These are phyloP conservation scores for Syzygium oleosum DNA, from an alignment of 345 rosid genomes.

Conservation along the genomic window DNA sequence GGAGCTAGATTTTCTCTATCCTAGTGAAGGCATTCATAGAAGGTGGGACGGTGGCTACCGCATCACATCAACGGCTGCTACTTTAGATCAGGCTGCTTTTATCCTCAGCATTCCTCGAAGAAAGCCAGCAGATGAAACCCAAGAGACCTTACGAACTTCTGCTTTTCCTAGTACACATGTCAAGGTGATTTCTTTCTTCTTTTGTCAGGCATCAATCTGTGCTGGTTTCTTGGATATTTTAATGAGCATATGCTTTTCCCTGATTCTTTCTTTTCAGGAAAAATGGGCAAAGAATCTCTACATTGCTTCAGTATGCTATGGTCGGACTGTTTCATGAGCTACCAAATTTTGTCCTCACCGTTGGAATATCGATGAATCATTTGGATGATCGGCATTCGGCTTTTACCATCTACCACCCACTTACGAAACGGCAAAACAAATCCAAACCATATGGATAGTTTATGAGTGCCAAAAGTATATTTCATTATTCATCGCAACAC, in stretches of 20 bases:
- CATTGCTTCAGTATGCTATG: slow-evolving; percentile 84
- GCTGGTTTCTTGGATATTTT: not conserved
- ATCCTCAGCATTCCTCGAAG: slow-evolving; percentile 92
- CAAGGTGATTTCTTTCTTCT: slow-evolving; percentile 39
- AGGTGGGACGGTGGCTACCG: slow-evolving; percentile 96
- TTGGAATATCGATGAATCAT: not conserved
- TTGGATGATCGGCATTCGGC: not conserved
- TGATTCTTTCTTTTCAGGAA: slow-evolving; percentile 45
- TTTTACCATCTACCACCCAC: not conserved
- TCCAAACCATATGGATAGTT: not conserved
- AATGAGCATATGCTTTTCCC: not conserved
- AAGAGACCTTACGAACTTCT: slow-evolving; percentile 93
- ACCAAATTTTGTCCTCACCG: slow-evolving; percentile 23
- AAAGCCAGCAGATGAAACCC: slow-evolving; percentile 86
- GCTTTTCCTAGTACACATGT: slow-evolving; percentile 95
- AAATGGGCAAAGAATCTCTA: slow-evolving; percentile 97
- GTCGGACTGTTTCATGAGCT: slow-evolving; percentile 93
- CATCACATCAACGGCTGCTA: slow-evolving; percentile 92
- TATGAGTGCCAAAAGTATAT: not conserved
- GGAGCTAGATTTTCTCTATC: slow-evolving; percentile 95
- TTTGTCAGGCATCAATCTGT: not conserved
- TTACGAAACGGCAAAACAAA: not conserved
- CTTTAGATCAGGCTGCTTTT: slow-evolving; percentile 88
- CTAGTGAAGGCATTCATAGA: slow-evolving; percentile 96
- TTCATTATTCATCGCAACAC: not conserved